Evolutionary conservation across 345 rosid genomes (phyloP), one percentile per base, ranked within the genome.

Genomic region (Arabidopsis arenosa): DNA sequence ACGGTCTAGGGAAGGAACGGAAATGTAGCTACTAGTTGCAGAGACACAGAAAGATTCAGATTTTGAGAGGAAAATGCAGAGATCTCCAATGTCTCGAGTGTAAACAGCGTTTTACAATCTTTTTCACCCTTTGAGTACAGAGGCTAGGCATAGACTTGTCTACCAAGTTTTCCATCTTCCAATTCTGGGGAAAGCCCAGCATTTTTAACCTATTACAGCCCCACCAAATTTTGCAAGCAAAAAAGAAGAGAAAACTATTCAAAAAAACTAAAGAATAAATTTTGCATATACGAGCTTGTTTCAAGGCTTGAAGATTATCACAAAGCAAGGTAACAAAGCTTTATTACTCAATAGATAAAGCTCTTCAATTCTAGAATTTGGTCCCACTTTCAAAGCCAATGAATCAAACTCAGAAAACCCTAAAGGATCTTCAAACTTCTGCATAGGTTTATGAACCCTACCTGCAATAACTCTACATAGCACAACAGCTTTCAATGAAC

Each of bases 291-390:
- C 9, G 5, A 9, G 33, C 23, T 60, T 63, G 60, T 70, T 49
- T 79, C 84, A 80, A 13, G 83, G 61, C 62, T 70, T 81, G 75
- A 85, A 89, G 41, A 86, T 77, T 5, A 86, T 84, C 37, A 88
- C 91, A 76, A 90, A 92, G 78, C 97, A 88, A 75, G 92, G 92
- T 21, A 92, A 82, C 47, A 92, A 84, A 79, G 94, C 93, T 70
- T 71, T 84, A 45, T 83, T 86, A 79, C 80, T 82, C 51, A 85
- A 72, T 4, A 83, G 17, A 71, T 76, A 87, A 7, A 92, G 86
- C 52, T 92, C 96, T 33, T 87, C 91, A 64, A 85, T 69, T 74
- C 70, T 60, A 43, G 68, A 59, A 45, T 17, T 8, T 59, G 69
- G 51, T 79, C 89, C 69, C 63, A 61, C 52, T 86, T 86, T 70